A percentile compares a stretch with the other conserved stretches of the same genome.
phyloP scores from a whole-genome alignment of 2,329 filamentous ascomycete species.

The Didymella exigua region DNA sequence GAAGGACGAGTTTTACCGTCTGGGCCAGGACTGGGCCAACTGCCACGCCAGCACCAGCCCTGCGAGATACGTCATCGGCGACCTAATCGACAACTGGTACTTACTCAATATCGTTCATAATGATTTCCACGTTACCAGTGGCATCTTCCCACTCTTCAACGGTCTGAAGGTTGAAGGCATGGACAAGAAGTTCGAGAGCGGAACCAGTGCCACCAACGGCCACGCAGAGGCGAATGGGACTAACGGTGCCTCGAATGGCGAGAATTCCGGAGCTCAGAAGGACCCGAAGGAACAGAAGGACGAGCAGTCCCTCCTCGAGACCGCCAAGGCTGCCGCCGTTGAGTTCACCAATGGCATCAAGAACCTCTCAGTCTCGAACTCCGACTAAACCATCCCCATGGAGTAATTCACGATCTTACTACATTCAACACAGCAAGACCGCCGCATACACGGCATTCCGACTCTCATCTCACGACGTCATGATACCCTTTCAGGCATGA shows the following conservation, averaged over 20 bases:
- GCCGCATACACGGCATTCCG: constrained; percentile 21
- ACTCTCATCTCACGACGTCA: constrained; percentile 15
- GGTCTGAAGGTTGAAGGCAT: constrained; percentile 73
- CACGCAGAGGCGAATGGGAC: constrained; percentile 17
- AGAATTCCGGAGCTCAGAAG: constrained; percentile 7
- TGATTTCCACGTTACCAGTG: constrained; percentile 84
- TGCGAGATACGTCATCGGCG: constrained; percentile 78
- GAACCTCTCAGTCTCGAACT: constrained; percentile 32
- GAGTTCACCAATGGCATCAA: constrained; percentile 41
- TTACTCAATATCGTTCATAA: constrained; percentile 98
- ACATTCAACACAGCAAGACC: constrained; percentile 45
- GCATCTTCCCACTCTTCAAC: constrained; percentile 85
- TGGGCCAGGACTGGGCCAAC: constrained; percentile 92
- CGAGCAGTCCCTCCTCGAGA: constrained; percentile 29
- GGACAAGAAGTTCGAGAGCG: constrained; percentile 52
- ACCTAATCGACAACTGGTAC: constrained; percentile 89
- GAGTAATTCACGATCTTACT: constrained; percentile 28
- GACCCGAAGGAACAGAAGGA: constrained; percentile 22
- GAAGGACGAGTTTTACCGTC: constrained; percentile 95
- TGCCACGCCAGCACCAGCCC: constrained; percentile 80
- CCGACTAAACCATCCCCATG: constrained; percentile 27
- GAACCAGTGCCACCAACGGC: constrained; percentile 16
- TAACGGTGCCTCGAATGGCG: constrained; percentile 19
- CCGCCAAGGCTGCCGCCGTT: constrained; percentile 35
- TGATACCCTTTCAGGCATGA: constrained; percentile 2